Base-by-base conservation (phyloP, 2,329 filamentous ascomycete species). In the Teratosphaeria nubilosa region DNA sequence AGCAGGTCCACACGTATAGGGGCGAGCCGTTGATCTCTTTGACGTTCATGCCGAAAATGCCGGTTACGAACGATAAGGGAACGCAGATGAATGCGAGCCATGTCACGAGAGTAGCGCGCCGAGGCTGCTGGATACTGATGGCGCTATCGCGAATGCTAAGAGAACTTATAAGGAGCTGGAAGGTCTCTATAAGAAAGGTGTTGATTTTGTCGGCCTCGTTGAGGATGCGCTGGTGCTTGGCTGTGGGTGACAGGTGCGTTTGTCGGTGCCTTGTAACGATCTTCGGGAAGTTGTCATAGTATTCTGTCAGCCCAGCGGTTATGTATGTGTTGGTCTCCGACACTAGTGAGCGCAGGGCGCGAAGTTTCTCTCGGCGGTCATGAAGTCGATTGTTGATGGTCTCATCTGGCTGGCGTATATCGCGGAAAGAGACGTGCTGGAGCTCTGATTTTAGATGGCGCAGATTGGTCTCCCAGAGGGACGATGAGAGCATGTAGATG, bases 231-330 rank as follows among this genome's bases (percentile, higher is more conserved):
- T 45, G 2, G 16, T 45, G 37, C 5, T 45, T 45, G 37, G 37
- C 54, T 50, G 13, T 64, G 52, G 22, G 56, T 51, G 53, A 54
- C 37, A 10, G 60, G 56, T 51, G 56, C 48, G 32, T 51, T 41
- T 37, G 53, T 30, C 37, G n/a, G 53, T 37, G 56, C 32, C 20
- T 20, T 22, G 37, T 45, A 20, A 16, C 37, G 16, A 45, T 45
- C 16, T 45, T 45, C 6, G 55, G 55, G 22, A 48, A 74, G 59
- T 64, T 64, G 63, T 62, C 58, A 69, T 68, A 13, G 67, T 67
- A 56, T 65, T 5, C 37, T 16, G 37, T 16, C 11, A 45, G 5
- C 13, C 37, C 37, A 5, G 37, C 11, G n/a, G 37, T 11, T 20
- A 45, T 45, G 16, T 45, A 16, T 45, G 37, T 20, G 37, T 6